Base-by-base conservation (phyloP, 768 basidiomycete genomes). In the Hypsizygus marmoreus region DNA sequence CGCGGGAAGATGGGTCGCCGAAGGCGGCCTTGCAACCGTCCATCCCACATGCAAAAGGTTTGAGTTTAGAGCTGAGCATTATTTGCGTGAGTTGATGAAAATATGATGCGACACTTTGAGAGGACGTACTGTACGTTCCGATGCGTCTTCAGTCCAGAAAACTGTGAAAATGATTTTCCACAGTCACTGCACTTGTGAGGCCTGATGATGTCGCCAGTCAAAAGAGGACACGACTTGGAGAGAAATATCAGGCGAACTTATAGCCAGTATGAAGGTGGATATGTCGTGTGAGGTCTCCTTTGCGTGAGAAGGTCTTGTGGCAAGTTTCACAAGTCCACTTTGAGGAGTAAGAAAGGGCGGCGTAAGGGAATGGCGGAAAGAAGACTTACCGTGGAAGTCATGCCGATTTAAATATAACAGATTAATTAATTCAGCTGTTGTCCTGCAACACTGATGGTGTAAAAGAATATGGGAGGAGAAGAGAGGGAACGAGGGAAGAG, bases 1-100 rank as follows among this genome's bases (percentile, higher is more conserved):
- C 68, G 51, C 81, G 69, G 34, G 86, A 87, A 0, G 86, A 88
- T 9, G 84, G 86, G 54, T 88, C 86, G 11, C 79, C 79, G 52
- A 88, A 88, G 11, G 67, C 61, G 23, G 75, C 68, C 8, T 41
- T 45, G 55, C 86, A 88, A 16, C 59, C 63, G 7, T 62, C 55
- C 32, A 74, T 65, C 11, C 67, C 69, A 54, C 87, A 89, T 4
- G 40, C 41, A 53, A 71, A 75, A 1, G 84, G 85, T 60, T 78
- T 81, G 8, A 45, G 62, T 33, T 66, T 68, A 11, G 80, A 75
- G 45, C 84, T 86, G 43, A 37, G 28, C 12, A 20, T 8, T 6
- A 17, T 20, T 13, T 16, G 9, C 3, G 5, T 29, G 29, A 26
- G 25, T 6, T 43, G 9, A 40, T 55, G 22, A 46, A 40, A 20